phyloP scores from a whole-genome alignment of 306 rosid species.

The Cicer cuneatum region DNA sequence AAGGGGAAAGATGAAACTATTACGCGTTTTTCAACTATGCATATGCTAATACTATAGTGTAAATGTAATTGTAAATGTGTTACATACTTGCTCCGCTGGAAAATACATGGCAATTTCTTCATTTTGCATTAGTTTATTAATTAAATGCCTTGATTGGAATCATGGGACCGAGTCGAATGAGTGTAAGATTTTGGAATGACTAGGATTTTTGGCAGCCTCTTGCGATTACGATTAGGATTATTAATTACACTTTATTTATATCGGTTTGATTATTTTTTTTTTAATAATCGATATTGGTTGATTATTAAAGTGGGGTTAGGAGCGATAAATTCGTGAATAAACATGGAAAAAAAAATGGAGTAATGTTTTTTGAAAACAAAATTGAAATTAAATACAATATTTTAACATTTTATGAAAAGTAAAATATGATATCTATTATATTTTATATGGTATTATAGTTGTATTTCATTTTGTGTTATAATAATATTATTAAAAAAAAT shows the following conservation, averaged over 20 bases:
- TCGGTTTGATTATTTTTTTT: background rate
- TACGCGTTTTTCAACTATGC: slow-evolving; percentile 17
- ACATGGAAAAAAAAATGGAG: too few relatives aligned
- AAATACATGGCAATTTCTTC: slow-evolving; percentile 29
- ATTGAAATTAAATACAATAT: too few relatives aligned
- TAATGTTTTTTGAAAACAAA: too few relatives aligned
- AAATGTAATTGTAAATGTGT: too few relatives aligned
- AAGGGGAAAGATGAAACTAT: background rate
- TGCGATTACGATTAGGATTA: background rate
- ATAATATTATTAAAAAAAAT: too few relatives aligned
- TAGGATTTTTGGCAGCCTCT: background rate
- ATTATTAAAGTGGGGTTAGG: background rate
- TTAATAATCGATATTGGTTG: background rate
- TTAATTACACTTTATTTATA: background rate
- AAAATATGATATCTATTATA: too few relatives aligned
- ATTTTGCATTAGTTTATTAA: background rate
- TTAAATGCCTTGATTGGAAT: background rate
- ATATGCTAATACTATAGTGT: background rate
- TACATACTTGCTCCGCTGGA: slow-evolving; percentile 1
- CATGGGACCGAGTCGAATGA: background rate
- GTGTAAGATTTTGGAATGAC: background rate
- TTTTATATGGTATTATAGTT: too few relatives aligned
- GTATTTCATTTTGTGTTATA: too few relatives aligned
- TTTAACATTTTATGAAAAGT: too few relatives aligned
- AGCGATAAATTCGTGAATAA: too few relatives aligned